These are phyloP conservation scores for Ceratobasidium sp. DNA, from an alignment of 1,284 basidiomycete genomes.

Conservation along the genomic window DNA sequence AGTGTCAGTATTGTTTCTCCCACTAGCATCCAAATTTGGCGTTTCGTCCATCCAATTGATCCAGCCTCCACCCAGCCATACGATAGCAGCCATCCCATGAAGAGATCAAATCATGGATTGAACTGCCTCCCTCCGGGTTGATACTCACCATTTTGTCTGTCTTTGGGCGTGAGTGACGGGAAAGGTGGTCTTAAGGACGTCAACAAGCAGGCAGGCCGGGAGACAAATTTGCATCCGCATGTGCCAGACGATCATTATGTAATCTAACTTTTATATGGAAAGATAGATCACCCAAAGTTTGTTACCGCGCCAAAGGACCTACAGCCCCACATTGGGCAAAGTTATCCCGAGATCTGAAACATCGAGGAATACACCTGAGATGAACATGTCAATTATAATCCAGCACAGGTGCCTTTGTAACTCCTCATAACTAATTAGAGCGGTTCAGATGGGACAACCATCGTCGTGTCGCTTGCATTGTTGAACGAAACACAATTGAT, in stretches of 20 bases:
- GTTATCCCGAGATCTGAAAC: too few species aligned
- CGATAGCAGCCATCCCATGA: background rate
- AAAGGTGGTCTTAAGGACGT: background rate
- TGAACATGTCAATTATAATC: too few species aligned
- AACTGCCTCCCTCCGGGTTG: background rate
- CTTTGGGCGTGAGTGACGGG: background rate
- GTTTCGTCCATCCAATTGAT: background rate
- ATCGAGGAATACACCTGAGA: too few species aligned
- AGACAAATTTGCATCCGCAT: constrained; percentile 10
- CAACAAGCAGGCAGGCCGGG: background rate
- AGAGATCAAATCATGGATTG: too few species aligned
- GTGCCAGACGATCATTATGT: constrained; percentile 9
- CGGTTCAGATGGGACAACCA: too few species aligned
- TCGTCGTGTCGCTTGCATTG: too few species aligned
- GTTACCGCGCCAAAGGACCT: too few species aligned
- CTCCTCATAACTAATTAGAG: too few species aligned
- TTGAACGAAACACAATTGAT: too few species aligned
- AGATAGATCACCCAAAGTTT: background rate
- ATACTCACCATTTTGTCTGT: constrained; percentile 19
- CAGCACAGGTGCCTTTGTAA: too few species aligned
- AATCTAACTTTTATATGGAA: background rate
- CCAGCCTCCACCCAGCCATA: constrained; percentile 2
- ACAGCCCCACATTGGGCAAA: too few species aligned
- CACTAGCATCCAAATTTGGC: background rate
- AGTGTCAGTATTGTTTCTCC: background rate